Percentiles rank a stretch among this genome's conserved stretches.
These are phyloP conservation scores for Moringa oleifera DNA, from an alignment of 345 rosid species.

Conservation along the genomic window DNA sequence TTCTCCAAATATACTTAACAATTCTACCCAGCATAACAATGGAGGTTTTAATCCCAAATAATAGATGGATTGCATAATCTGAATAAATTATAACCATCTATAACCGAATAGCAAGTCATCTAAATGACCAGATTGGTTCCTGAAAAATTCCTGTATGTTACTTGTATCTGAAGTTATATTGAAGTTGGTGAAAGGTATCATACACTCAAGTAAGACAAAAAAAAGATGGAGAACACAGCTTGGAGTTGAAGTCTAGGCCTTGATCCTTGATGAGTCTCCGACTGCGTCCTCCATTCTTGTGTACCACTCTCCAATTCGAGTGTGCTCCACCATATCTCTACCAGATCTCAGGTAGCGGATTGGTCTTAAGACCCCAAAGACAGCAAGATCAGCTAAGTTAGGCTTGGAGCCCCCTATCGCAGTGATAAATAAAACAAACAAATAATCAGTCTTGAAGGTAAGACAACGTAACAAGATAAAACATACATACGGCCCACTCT, in stretches of 20 bases:
- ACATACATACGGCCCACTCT: background rate
- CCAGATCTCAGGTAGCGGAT: constrained; percentile 58
- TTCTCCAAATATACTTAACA: no score
- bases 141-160: no score
- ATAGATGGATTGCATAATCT: no score
- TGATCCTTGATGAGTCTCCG: constrained; percentile 45
- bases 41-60: no score
- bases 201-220: no score
- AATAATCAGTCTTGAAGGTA: background rate
- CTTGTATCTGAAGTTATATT: no score
- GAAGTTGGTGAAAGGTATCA: no score
- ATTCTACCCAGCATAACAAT: no score
- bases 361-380: constrained; percentile 61
- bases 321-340: constrained; percentile 66
- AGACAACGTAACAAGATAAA: background rate
- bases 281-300: constrained; percentile 52
- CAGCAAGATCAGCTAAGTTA: constrained; percentile 63
- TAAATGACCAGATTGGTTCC: no score
- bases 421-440: background rate
- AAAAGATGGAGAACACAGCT: background rate
- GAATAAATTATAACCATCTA: no score
- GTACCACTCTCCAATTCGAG: constrained; percentile 66
- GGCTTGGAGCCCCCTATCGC: constrained; percentile 53
- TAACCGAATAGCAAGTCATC: no score
- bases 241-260: background rate